Evolutionary conservation across 2,329 filamentous ascomycete species (phyloP).

Genomic region (Nemania sp.): DNA sequence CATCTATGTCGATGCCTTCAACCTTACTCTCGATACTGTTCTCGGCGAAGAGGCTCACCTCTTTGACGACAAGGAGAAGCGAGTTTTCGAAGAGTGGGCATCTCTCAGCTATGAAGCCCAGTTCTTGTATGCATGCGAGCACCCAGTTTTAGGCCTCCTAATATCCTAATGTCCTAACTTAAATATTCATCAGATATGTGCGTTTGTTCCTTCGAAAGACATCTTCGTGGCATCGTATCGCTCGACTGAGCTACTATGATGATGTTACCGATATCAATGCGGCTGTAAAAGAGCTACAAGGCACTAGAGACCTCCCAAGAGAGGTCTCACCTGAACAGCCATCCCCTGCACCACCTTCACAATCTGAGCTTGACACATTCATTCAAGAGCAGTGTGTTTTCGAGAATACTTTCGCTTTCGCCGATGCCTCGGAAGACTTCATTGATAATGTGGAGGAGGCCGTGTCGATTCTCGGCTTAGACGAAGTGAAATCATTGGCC

Average conservation of each 20-base stretch:
- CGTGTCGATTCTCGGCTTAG: conserved; percentile 77
- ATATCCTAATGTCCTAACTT: conserved; percentile 28
- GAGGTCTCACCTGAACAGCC: conserved; percentile 23
- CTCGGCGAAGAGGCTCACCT: conserved; percentile 86
- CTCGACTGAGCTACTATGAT: conserved; percentile 75
- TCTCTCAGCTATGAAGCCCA: conserved; percentile 80
- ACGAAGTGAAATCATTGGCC: conserved; percentile 82
- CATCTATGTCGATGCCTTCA: conserved; percentile 97
- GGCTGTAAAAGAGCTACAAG: conserved; percentile 70
- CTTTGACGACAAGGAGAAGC: conserved; percentile 78
- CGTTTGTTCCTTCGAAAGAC: conserved; percentile 91
- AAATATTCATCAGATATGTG: conserved; percentile 69
- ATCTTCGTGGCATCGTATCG: conserved; percentile 85
- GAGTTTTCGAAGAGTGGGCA: conserved; percentile 78
- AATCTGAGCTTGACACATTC: conserved; percentile 38
- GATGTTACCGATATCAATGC: conserved; percentile 76
- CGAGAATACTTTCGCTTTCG: conserved; percentile 71
- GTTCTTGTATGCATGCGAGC: conserved; percentile 70
- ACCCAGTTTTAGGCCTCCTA: not conserved
- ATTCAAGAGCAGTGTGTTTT: conserved; percentile 52
- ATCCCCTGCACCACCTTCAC: conserved; percentile 25
- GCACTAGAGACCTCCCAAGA: conserved; percentile 57
- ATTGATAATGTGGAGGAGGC: conserved; percentile 84
- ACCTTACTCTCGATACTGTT: conserved; percentile 86
- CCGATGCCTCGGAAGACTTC: conserved; percentile 73